Percentiles rank a stretch among this genome's conserved stretches.
Conservation (phyloP, 805 yeast species). For the Candida patagonica region DNA sequence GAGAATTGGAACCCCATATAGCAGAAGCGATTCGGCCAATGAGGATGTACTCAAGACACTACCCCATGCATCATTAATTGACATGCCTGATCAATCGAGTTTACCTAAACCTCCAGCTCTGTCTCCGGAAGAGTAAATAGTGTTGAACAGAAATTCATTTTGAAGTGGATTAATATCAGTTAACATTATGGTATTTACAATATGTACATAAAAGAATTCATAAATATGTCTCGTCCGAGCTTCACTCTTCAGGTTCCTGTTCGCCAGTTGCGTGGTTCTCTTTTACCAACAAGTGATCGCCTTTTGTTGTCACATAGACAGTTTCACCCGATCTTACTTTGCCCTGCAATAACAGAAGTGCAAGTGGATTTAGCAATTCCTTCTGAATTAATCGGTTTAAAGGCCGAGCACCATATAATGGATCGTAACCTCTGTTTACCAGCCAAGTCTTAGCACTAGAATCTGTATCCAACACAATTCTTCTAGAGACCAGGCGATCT, state of each 20-base stretch:
- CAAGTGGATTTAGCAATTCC: slow-evolving; percentile 79
- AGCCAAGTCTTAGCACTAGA: slow-evolving; percentile 69
- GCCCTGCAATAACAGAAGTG: slow-evolving; percentile 69
- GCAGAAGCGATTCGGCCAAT: slow-evolving; percentile 7
- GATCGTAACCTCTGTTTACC: slow-evolving; percentile 81
- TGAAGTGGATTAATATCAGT: not conserved
- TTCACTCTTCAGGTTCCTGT: slow-evolving; percentile 3
- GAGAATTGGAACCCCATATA: slow-evolving; percentile 17
- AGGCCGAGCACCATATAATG: slow-evolving; percentile 92
- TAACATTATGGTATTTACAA: slow-evolving; percentile 5
- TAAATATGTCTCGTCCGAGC: slow-evolving; percentile 1
- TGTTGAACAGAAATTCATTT: not conserved
- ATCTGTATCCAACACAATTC: slow-evolving; percentile 51
- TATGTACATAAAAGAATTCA: slow-evolving; percentile 6
- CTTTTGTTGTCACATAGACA: slow-evolving; percentile 41
- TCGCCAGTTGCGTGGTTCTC: slow-evolving; percentile 34
- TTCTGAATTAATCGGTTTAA: slow-evolving; percentile 83
- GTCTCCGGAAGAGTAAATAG: not conserved
- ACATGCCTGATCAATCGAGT: slow-evolving; percentile 10
- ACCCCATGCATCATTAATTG: slow-evolving; percentile 29
- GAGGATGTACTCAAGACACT: slow-evolving; percentile 19
- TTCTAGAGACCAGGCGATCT: slow-evolving; percentile 65
- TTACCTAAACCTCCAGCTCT: slow-evolving; percentile 9
- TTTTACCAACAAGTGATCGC: slow-evolving; percentile 35
- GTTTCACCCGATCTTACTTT: slow-evolving; percentile 53